Conservation (phyloP, 495 filamentous ascomycete species). For the Pyrenula aspistea region DNA sequence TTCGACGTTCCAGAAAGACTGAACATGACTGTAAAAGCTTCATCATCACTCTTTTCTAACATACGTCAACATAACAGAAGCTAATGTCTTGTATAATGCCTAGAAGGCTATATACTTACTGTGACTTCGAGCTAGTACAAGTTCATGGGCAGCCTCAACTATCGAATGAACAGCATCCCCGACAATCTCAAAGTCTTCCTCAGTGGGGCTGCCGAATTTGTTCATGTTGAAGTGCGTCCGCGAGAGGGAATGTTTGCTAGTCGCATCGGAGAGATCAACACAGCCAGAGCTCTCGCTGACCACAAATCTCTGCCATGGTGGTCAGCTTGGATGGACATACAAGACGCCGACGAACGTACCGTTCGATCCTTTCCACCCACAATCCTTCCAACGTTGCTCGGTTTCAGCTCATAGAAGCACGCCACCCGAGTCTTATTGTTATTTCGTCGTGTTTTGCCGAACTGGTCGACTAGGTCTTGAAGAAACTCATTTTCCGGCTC, state of each 20-base stretch:
- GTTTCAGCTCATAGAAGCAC: background rate
- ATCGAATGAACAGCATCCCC: background rate
- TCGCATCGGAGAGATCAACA: background rate
- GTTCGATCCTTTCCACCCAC: background rate
- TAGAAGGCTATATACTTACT: no score
- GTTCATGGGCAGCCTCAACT: background rate
- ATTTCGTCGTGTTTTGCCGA: background rate
- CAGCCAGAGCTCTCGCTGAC: background rate
- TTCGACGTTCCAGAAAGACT: no score
- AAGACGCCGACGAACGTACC: no score
- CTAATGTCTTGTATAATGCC: no score
- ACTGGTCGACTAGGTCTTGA: background rate
- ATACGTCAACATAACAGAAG: no score
- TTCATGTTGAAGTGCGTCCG: constrained; percentile 1
- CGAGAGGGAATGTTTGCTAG: background rate
- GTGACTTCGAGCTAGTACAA: background rate
- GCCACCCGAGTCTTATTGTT: background rate
- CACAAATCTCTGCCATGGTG: background rate
- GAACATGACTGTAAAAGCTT: no score
- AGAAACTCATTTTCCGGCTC: background rate
- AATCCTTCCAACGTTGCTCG: background rate
- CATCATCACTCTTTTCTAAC: no score
- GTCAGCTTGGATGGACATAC: no score
- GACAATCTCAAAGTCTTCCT: background rate
- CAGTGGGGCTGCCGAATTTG: background rate